These are phyloP conservation scores for Leavenworthia alabamica DNA, from an alignment of 345 rosid species.

Conservation along the genomic window DNA sequence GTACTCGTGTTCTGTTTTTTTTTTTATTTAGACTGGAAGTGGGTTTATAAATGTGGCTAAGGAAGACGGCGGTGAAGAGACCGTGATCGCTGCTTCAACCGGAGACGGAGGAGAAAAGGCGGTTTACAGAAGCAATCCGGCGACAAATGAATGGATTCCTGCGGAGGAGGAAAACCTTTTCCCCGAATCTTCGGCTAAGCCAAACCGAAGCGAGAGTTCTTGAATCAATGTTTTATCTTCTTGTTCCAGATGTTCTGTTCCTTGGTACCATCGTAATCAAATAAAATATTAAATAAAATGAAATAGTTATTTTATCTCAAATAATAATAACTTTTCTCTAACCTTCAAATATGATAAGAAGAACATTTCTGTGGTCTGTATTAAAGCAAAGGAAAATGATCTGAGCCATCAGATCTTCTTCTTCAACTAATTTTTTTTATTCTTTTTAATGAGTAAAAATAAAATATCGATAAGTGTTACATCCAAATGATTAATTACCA, in stretches of 20 bases:
- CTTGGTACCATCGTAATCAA: conserved; percentile 1
- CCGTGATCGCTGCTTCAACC: not conserved
- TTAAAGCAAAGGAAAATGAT: not conserved
- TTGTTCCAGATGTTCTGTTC: conserved; percentile 12
- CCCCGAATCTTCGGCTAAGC: conserved; percentile 38
- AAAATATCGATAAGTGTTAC: not conserved
- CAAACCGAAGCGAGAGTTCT: conserved; percentile 53
- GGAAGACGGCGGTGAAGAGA: conserved; percentile 32
- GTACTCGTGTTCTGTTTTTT: conserved; percentile 6
- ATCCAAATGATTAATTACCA: not conserved
- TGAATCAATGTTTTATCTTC: not conserved
- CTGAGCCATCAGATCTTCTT: not conserved
- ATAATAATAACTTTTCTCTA: not conserved
- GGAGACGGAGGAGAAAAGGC: conserved; percentile 25
- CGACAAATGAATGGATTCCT: conserved; percentile 73
- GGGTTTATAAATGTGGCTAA: conserved; percentile 53
- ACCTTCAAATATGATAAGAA: conserved; percentile 5
- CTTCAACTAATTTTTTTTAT: not conserved
- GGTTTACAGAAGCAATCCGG: conserved; percentile 51
- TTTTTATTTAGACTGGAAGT: conserved; percentile 49
- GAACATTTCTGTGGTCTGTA: conserved; percentile 10
- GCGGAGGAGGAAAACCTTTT: conserved; percentile 28
- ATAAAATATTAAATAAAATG: not conserved
- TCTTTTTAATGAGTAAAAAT: not conserved
- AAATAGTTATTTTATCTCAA: not conserved